phyloP scores from a whole-genome alignment of 2,329 filamentous ascomycete genomes.

The Aureobasidium zeae region DNA sequence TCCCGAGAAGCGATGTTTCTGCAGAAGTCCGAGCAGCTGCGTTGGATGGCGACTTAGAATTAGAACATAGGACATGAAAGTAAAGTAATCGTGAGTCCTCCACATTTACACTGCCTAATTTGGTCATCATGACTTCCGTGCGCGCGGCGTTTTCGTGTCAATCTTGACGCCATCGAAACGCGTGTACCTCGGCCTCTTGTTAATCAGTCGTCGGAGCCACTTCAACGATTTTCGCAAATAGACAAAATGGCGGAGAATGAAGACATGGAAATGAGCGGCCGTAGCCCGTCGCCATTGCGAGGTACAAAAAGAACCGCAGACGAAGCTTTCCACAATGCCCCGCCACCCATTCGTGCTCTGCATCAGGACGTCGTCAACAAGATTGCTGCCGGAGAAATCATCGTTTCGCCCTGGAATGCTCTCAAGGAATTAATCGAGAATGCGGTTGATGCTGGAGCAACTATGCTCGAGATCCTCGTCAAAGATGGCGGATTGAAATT shows the following conservation, averaged over 20 bases:
- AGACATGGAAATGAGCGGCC: slow-evolving; percentile 1
- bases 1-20: background rate
- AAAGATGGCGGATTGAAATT: slow-evolving; percentile 94
- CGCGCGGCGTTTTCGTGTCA: slow-evolving; percentile 8
- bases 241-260: background rate
- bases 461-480: slow-evolving; percentile 77
- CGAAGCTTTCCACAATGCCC: slow-evolving; percentile 19
- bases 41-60: slow-evolving; percentile 21
- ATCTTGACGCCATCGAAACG: slow-evolving; percentile 5
- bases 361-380: slow-evolving; percentile 95
- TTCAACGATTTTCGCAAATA: too few species aligned
- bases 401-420: slow-evolving; percentile 91
- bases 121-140: slow-evolving; percentile 8
- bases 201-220: too few species aligned
- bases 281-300: slow-evolving; percentile 21
- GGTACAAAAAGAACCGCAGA: slow-evolving; percentile 28
- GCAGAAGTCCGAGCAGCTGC: slow-evolving; percentile 8
- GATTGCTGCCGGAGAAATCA: slow-evolving; percentile 96
- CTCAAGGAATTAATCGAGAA: slow-evolving; percentile 97
- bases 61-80: slow-evolving; percentile 31
- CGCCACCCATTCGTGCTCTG: slow-evolving; percentile 55
- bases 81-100: too few species aligned
- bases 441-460: slow-evolving; percentile 92
- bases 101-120: background rate
- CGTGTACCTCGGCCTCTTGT: background rate